Evolutionary conservation across 495 filamentous ascomycete species (phyloP), one percentile per base, ranked within the genome.

Genomic region (Tetracladium marchalianum): DNA sequence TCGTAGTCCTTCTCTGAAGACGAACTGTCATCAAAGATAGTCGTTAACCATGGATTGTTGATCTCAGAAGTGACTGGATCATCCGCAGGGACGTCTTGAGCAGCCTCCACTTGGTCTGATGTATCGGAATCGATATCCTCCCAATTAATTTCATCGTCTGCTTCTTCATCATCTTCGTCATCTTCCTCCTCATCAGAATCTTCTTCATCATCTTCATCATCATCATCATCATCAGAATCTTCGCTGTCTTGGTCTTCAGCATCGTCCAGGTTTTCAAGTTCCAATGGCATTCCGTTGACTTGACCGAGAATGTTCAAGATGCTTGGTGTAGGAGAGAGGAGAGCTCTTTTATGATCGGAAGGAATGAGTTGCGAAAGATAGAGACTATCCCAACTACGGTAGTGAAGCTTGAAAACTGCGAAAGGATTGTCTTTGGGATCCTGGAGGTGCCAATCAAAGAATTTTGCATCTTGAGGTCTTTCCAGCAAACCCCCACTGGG

Each of bases 361-460:
- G 48, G 37, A 48, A 45, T 45, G 34, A 56, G 22, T 24, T 53
- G 46, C 49, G 56, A 16, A 45, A 40, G 22, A 19, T 41, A n/a
- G 32, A 60, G 35, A 50, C 47, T 41, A 27, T 52, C 40, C 57
- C 49, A 77, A 62, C 36, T 65, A 53, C 41, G 63, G 52, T 77
- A 77, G 43, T 76, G 66, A 44, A 73, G 67, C 34, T 62, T 58
- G 44, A 76, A 74, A 0, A 58, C 63, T 4, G 65, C 65, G 33
- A 62, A 75, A 5, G 73, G 73, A 4, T 54, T 51, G 27, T 75
- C 66, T 44, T 55, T 68, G 5, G 68, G 44, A 46, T 77, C 73
- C 9, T 65, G 47, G n/a, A 77, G 53, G 24, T 59, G 54, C 47
- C 61, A 74, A 40, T 68, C 56, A 47, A 69, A 73, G 57, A 63